These are phyloP conservation scores for Sarcodon aspratus DNA, from an alignment of 768 basidiomycete genomes.

Conservation along the genomic window DNA sequence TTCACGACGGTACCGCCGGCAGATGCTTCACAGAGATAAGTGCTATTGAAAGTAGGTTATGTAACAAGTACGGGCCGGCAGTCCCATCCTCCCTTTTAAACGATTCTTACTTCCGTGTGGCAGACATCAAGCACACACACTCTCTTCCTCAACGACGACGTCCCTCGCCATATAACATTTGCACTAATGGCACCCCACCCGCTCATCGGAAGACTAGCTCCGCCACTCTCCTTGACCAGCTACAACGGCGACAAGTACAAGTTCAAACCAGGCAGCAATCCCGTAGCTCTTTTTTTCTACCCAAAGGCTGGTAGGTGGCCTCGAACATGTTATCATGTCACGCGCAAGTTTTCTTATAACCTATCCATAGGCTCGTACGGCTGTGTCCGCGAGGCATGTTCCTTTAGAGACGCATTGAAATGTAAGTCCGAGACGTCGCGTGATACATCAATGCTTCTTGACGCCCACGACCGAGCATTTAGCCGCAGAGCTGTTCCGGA, in stretches of 20 bases:
- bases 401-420: constrained; percentile 77
- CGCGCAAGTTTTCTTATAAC: background rate
- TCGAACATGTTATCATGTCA: constrained; percentile 2
- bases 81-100: too few relatives aligned
- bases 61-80: too few relatives aligned
- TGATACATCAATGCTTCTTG: background rate
- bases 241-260: constrained; percentile 50
- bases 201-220: constrained; percentile 55
- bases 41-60: too few relatives aligned
- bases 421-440: constrained; percentile 30
- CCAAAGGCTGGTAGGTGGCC: constrained; percentile 46
- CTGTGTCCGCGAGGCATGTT: constrained; percentile 75
- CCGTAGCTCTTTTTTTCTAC: constrained; percentile 72
- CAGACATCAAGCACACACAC: too few relatives aligned
- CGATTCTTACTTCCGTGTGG: too few relatives aligned
- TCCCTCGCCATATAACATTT: constrained; percentile 5
- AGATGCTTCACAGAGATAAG: too few relatives aligned
- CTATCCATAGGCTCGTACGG: constrained; percentile 53
- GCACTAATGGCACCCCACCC: constrained; percentile 30
- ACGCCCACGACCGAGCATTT: background rate
- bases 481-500: constrained; percentile 55
- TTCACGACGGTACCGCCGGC: too few relatives aligned
- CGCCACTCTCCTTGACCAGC: constrained; percentile 52
- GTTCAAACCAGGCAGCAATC: constrained; percentile 48
- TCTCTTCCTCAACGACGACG: too few relatives aligned